Base-by-base conservation (phyloP, 371 early-diverging fungal genomes). In the Dinochytrium kinnereticum region DNA sequence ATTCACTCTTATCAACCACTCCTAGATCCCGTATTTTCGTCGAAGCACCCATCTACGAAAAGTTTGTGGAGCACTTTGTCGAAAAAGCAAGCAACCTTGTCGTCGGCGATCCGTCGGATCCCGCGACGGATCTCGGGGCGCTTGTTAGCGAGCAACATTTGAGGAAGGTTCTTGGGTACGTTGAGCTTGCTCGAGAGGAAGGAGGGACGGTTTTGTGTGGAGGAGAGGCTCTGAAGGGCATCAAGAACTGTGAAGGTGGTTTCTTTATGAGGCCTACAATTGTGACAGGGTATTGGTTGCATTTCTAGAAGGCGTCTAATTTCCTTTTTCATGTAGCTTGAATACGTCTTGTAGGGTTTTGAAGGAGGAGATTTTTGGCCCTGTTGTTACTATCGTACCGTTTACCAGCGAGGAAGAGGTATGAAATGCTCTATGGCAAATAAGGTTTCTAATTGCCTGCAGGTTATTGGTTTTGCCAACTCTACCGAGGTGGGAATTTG, bases 291-390 rank as follows among this genome's bases (percentile, higher is more conserved):
- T 85, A 78, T 72, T 76, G 24, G 49, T 26, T 15, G 5, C 13
- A 0, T 68, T 31, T 15, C 31, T n/a, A n/a, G n/a, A n/a, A n/a
- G n/a, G n/a, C n/a, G 24, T 24, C 1, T 68, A 61, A 28, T 53
- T 36, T 24, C 0, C 33, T n/a, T 30, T 13, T 50, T 65, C 50
- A 50, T 17, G 59, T 77, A 85, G 85, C 2, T 77, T 92, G 7
- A 70, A 75, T 0, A 88, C 89, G 17, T 69, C 80, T 44, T 85
- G 87, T 66, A 77, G 89, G 10, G 78, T 91, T 30, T 88, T 90
- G 40, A 88, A 86, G n/a, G 93, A 95, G 73, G 95, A 95, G 76
- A 93, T 95, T 13, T 96, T 95, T 86, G 95, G 84, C 26, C 84
- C 84, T 5, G 82, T 92, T 0, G 89, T 95, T n/a, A 87, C 91